A percentile compares a stretch with the other conserved stretches of the same genome.
phyloP scores from a whole-genome alignment of 352 stramenopile species.

The Globisporangium recalcitrans region DNA sequence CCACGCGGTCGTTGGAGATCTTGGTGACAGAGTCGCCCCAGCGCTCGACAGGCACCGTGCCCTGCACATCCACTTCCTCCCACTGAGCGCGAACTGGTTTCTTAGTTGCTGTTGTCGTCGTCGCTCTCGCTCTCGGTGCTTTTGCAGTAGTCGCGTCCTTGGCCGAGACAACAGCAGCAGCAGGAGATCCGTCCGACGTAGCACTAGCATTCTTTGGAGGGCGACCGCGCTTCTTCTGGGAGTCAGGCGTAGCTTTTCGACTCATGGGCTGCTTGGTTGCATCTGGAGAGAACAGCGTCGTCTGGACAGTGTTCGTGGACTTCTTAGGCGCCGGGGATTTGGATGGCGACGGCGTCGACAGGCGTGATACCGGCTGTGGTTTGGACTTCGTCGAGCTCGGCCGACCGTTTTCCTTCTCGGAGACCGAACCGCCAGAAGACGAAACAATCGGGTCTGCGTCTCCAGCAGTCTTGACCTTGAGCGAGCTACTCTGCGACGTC shows the following conservation, averaged over 20 bases:
- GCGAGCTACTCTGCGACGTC: conserved; percentile 15
- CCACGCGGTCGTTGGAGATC: conserved; percentile 81
- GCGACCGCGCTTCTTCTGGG: conserved; percentile 36
- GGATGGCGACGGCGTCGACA: not conserved
- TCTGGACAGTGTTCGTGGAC: conserved; percentile 17
- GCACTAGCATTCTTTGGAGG: conserved; percentile 17
- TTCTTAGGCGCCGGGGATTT: conserved; percentile 30
- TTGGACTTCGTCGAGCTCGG: conserved; percentile 1
- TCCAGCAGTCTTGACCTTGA: conserved; percentile 10
- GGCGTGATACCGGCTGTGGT: not conserved
- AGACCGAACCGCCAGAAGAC: conserved; percentile 7
- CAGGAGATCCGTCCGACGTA: not conserved
- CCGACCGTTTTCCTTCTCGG: conserved; percentile 10
- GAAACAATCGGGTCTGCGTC: conserved; percentile 15
- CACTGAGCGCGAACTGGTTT: conserved; percentile 29
- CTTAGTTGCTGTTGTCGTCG: conserved; percentile 17
- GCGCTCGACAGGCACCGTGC: conserved; percentile 37
- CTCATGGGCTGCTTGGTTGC: conserved; percentile 23
- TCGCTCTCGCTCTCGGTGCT: conserved; percentile 2
- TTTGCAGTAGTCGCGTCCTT: conserved; percentile 3
- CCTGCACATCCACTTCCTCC: conserved; percentile 36
- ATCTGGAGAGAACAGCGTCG: conserved; percentile 45
- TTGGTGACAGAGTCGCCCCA: conserved; percentile 90
- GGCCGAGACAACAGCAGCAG: not conserved
- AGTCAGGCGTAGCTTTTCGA: conserved; percentile 31